These are phyloP conservation scores for Penicillium aurantiogriseum DNA, from an alignment of 2,329 filamentous ascomycete genomes.

Conservation along the genomic window DNA sequence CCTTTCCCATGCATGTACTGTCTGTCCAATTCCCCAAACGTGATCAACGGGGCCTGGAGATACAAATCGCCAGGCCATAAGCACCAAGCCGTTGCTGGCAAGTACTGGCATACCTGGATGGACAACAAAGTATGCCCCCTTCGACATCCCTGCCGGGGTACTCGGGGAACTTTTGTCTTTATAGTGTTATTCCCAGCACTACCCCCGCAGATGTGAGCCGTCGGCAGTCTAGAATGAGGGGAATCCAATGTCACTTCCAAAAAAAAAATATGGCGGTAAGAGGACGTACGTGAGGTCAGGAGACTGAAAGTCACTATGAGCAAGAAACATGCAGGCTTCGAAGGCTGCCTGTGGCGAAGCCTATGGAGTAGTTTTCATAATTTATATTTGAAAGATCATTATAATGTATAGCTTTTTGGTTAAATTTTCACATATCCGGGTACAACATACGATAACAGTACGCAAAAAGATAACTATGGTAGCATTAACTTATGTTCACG, in stretches of 20 bases:
- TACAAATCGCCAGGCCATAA: not conserved
- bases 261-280: not conserved
- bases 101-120: not conserved
- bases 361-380: too few relatives aligned
- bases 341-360: not conserved
- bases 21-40: not conserved
- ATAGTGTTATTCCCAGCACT: not conserved
- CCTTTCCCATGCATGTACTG: slow-evolving; percentile 1
- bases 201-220: not conserved
- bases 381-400: too few relatives aligned
- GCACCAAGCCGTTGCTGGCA: not conserved
- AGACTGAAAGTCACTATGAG: not conserved
- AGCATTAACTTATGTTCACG: too few relatives aligned
- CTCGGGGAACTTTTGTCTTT: not conserved
- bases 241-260: not conserved
- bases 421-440: not conserved
- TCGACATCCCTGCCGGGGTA: not conserved
- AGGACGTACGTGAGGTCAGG: not conserved
- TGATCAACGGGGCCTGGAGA: not conserved
- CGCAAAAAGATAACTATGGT: not conserved
- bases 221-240: not conserved
- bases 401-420: not conserved
- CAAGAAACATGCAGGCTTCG: too few relatives aligned
- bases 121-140: not conserved
- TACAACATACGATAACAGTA: not conserved